Base-by-base conservation (phyloP, 1,284 basidiomycete species). In the Exobasidium cylindrosporum region DNA sequence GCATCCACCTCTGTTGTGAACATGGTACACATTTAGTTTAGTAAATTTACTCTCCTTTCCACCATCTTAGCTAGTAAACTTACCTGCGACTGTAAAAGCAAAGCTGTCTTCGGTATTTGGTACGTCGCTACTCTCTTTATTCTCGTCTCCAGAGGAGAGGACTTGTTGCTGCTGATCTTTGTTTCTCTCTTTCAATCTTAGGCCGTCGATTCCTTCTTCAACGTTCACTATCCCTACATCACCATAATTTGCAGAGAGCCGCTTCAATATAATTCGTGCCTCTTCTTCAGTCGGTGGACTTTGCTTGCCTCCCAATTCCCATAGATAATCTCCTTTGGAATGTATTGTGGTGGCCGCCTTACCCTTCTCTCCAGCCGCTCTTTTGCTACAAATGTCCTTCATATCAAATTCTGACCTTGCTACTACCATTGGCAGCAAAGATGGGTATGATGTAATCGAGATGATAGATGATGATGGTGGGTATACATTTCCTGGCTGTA, bases 281-380 rank as follows among this genome's bases (percentile, higher is more conserved):
- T 55, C 32, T n/a, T 49, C 57, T 17, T 46, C 17, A n/a, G 4
- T 44, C n/a, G 57, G 57, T 13, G 57, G 57, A 23, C 10, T 45
- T 4, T 17, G 26, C 24, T 53, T 58, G 13, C 57, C 57, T 3
- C 57, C 57, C 11, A 58, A 4, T 11, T 45, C 43, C 57, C 57
- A 58, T 1, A 58, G 43, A 28, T 28, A 24, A 43, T 58, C 57
- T 13, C 57, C 43, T n/a, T 21, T 21, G 4, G 57, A 23, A 43
- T 58, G 57, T 5, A 58, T 4, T 5, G 45, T 58, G 11, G 14
- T 14, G 11, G 45, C 43, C 14, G 57, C 57, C 28, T 58, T 58
- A 10, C 57, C 57, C 28, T 58, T 58, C 21, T 58, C 57, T 4
- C 57, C 57, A 24, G n/a, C 10, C 14, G 46, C 24, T 11, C 57